A percentile compares a stretch with the other conserved stretches of the same genome.
phyloP scores from a whole-genome alignment of 2,329 filamentous ascomycete species.

The Cladophialophora chaetospira region DNA sequence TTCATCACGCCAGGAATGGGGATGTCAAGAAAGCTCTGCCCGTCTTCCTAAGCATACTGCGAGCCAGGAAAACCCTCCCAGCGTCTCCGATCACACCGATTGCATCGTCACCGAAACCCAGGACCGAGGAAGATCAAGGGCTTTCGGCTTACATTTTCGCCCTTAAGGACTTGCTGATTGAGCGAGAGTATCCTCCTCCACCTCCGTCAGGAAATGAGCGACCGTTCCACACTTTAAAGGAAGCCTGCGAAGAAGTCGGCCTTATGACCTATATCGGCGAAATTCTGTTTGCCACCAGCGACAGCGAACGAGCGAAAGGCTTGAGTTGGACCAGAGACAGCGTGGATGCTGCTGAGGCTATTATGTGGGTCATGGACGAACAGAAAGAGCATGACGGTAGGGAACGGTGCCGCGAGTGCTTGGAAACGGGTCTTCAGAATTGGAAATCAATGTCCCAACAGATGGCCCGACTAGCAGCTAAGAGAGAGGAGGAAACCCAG shows the following conservation, averaged over 20 bases:
- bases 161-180: constrained; percentile 51
- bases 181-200: constrained; percentile 67
- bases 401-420: constrained; percentile 73
- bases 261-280: constrained; percentile 91
- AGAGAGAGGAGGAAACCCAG: constrained; percentile 43
- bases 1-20: constrained; percentile 71
- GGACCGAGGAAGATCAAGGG: constrained; percentile 32
- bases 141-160: constrained; percentile 24
- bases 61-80: constrained; percentile 67
- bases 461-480: constrained; percentile 57
- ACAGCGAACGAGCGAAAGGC: constrained; percentile 63
- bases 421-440: constrained; percentile 74
- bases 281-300: constrained; percentile 76
- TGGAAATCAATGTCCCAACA: constrained; percentile 78
- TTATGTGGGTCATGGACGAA: constrained; percentile 53
- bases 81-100: constrained; percentile 37
- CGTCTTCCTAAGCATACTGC: constrained; percentile 80
- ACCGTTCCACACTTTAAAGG: constrained; percentile 63
- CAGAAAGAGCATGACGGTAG: constrained; percentile 45
- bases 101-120: constrained; percentile 19
- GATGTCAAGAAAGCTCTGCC: constrained; percentile 72
- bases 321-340: constrained; percentile 88
- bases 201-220: constrained; percentile 70
- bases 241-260: constrained; percentile 80
- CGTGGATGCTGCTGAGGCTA: constrained; percentile 75